Base-by-base conservation (phyloP, 495 filamentous ascomycete genomes). In the Letharia lupina region DNA sequence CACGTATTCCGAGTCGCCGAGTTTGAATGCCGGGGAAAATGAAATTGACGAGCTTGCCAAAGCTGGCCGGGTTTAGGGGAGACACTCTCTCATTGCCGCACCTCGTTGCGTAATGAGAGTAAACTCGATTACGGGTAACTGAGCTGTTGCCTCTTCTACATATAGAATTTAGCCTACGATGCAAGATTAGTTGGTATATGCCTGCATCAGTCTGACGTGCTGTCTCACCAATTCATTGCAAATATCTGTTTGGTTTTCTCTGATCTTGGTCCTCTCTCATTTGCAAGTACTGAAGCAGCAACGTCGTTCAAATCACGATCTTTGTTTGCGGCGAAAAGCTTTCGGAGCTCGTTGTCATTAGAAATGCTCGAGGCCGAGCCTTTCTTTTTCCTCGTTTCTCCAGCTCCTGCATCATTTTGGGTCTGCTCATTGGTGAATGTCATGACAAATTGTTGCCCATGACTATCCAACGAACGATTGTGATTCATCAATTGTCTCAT, bases 171-270 rank as follows among this genome's bases (percentile, higher is more conserved):
- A 98, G 81, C 93, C 93, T 96, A 73, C 18, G 47, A 47, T 57
- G 54, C 47, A 47, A 37, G 56, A 63, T 75, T 31, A 79, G 71
- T 45, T 64, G 23, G 63, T 37, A 60, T 74, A 64, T 73, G 67
- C 52, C 42, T 33, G 54, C 31, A 62, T 31, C 44, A n/a, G 1
- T 67, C 28, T 18, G 15, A 28, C 33, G 61, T 31, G 52, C 28
- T 50, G 42, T 74, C 82, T 68, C 85, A 97, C 94, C 94, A 98
- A 65, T 96, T 86, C 90, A 98, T 96, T 18, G 94, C 94, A 74
- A 97, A 97, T 35, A 98, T 87, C 79, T 98, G 94, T 67, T 96
- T 93, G 52, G 92, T 90, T 74, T 95, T 89, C 75, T 98, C 94
- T 10, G 93, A 90, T 73, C 91, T 91, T 18, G 91, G 89, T 45